These are phyloP conservation scores for Chaetomium fimeti DNA, from an alignment of 495 filamentous ascomycete genomes.

Conservation along the genomic window DNA sequence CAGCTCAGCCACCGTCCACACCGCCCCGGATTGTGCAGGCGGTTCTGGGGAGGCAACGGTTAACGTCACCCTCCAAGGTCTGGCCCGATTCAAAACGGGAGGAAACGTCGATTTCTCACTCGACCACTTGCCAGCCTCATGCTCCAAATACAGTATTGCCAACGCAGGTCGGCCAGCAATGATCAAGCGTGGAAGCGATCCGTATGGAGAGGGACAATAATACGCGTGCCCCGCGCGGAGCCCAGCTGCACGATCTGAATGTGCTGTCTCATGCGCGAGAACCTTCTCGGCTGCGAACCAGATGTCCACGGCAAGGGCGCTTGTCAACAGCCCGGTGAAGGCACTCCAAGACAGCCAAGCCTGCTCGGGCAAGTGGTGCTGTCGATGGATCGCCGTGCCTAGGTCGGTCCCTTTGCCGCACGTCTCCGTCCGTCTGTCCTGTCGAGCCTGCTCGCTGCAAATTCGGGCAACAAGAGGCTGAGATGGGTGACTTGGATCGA, in stretches of 20 bases:
- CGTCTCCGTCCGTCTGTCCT: not conserved
- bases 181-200: not conserved
- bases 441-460: conserved; percentile 3
- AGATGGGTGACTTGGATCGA: not conserved
- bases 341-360: not conserved
- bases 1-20: conserved; percentile 38
- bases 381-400: not conserved
- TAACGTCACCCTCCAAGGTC: not conserved
- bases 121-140: not conserved
- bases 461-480: conserved; percentile 7
- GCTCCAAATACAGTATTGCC: not conserved
- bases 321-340: not conserved
- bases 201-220: not conserved
- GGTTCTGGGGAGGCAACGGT: conserved; percentile 7
- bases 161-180: not conserved
- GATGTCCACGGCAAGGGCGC: not conserved
- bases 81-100: conserved; percentile 11
- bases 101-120: not conserved
- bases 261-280: conserved; percentile 1
- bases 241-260: not conserved
- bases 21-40: conserved; percentile 30
- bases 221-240: not conserved
- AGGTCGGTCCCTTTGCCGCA: not conserved
- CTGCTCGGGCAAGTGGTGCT: not conserved
- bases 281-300: not conserved